Percentiles rank a stretch among this genome's conserved stretches.
Evolutionary conservation across 2,329 filamentous ascomycete species (phyloP).

Genomic region (Scedosporium minutisporum): DNA sequence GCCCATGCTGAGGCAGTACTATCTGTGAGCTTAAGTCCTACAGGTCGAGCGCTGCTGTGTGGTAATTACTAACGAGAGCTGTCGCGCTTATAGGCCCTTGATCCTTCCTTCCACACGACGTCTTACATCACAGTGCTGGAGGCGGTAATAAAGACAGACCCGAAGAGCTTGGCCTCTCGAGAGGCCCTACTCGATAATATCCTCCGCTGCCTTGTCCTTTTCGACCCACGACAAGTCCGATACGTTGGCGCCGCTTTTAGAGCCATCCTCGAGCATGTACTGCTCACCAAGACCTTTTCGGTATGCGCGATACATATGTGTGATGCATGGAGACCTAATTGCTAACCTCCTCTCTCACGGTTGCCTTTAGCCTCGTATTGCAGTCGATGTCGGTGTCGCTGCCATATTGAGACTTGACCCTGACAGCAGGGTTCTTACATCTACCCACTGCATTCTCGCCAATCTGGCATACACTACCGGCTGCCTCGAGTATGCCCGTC

Average conservation of each 20-base stretch:
- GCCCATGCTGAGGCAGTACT: slow-evolving; percentile 3
- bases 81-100: slow-evolving; percentile 26
- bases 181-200: slow-evolving; percentile 24
- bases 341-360: slow-evolving; percentile 5
- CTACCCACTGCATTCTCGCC: slow-evolving; percentile 48
- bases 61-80: background rate
- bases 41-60: slow-evolving; percentile 2
- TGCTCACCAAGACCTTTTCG: slow-evolving; percentile 28
- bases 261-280: slow-evolving; percentile 32
- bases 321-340: background rate
- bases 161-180: slow-evolving; percentile 17
- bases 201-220: slow-evolving; percentile 34
- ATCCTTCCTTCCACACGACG: slow-evolving; percentile 40
- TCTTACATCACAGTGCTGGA: slow-evolving; percentile 41
- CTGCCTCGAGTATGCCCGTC: slow-evolving; percentile 43
- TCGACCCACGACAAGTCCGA: slow-evolving; percentile 42
- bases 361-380: slow-evolving; percentile 30
- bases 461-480: slow-evolving; percentile 49
- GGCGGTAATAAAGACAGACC: slow-evolving; percentile 21
- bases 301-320: slow-evolving; percentile 21
- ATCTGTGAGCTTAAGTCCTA: slow-evolving; percentile 3
- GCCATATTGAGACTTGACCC: slow-evolving; percentile 60
- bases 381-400: slow-evolving; percentile 33
- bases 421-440: slow-evolving; percentile 55
- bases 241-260: slow-evolving; percentile 36